Conservation (phyloP, 2,329 filamentous ascomycete genomes). For the Sporothrix euskadiensis region DNA sequence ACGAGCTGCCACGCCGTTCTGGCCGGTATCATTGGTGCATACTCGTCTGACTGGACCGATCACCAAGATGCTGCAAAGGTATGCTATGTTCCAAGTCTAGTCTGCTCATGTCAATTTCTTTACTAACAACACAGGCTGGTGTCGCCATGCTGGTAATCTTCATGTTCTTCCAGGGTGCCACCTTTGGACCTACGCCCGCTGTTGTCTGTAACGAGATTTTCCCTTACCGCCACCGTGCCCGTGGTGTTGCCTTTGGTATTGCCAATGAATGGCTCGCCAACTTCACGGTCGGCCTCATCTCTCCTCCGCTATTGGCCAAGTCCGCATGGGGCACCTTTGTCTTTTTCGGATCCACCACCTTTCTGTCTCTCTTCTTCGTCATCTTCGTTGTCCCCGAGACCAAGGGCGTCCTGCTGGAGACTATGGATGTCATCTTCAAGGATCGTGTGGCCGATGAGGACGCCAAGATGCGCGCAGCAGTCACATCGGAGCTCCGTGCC, state of each 20-base stretch:
- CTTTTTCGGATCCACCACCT: background rate
- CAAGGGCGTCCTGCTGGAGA: constrained; percentile 12
- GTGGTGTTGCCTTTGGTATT: constrained; percentile 14
- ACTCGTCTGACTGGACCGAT: background rate
- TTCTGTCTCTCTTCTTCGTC: constrained; percentile 9
- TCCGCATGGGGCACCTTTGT: background rate
- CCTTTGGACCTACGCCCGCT: background rate
- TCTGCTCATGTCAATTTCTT: too few relatives aligned
- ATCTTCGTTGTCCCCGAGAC: background rate
- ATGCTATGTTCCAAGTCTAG: too few relatives aligned
- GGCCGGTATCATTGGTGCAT: background rate
- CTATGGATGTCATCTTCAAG: constrained; percentile 11
- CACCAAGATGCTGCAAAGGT: background rate
- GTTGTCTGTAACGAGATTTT: constrained; percentile 16
- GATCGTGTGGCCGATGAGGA: constrained; percentile 12
- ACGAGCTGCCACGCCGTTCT: background rate
- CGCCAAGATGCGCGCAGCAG: constrained; percentile 3
- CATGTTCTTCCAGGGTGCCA: constrained; percentile 19
- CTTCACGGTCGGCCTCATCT: constrained; percentile 3
- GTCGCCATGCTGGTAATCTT: constrained; percentile 9
- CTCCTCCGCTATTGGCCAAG: background rate
- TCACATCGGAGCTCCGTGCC: background rate
- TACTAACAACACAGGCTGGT: background rate
- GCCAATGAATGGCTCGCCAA: constrained; percentile 14
- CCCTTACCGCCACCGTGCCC: background rate